Evolutionary conservation across 257 asterid species (phyloP), one percentile per base, ranked within the genome.

Genomic region (Coffea canephora): DNA sequence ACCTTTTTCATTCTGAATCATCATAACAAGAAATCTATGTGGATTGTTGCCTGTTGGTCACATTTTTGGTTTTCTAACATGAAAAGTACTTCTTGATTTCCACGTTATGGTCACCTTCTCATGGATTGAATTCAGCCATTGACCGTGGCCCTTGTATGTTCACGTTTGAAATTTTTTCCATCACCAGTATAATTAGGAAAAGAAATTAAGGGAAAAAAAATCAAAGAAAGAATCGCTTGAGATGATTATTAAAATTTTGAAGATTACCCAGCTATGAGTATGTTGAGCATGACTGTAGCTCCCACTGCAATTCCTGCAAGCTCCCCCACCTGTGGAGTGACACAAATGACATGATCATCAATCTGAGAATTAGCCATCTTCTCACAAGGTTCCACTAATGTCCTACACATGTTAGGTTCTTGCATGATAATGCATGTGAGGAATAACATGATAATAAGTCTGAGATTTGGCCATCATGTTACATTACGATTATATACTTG

Each of bases 241-340:
- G 41, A 10, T 67, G 75, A 45, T 45, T 10, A 71, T 41, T 10
- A 54, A 64, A 25, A 27, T 50, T 9, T 36, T 15, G 54, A 67
- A 25, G 46, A 31, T 76, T 90, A 92, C 97, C 98, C 98, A 43
- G 97, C 97, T 52, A 92, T 88, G 55, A 92, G 93, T 49, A 90
- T 88, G 74, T 94, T 92, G 81, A 94, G 94, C 97, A 90, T 91
- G 66, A 92, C 98, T 43, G 96, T 92, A 48, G 97, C 98, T 87
- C 98, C 98, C 36, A 94, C 93, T 12, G 97, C 97, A 27, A 94
- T 91, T 48, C 96, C 96, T 36, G 98, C 97, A 12, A 94, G 93
- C 91, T 94, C 96, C 43, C 97, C 97, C 48, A 91, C 97, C 98
- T 94, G 84, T 57, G 21, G 2, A 71, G 31, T 68, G 50, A 25